Base-by-base conservation (phyloP, 805 yeast species). In the Candida methanosorbosa region DNA sequence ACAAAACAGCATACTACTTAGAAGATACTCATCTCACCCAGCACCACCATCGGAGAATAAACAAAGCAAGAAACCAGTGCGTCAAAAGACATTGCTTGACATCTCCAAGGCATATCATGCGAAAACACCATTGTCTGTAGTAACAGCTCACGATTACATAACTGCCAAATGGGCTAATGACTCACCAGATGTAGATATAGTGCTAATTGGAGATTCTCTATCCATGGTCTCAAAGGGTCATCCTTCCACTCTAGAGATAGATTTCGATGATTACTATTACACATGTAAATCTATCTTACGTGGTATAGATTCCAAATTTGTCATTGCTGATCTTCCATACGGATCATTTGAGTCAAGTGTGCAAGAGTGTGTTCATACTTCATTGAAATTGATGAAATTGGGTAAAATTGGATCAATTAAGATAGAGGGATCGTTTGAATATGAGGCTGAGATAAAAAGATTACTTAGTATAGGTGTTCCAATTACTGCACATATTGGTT, bases 171-270 rank as follows among this genome's bases (percentile, higher is more conserved):
- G 78, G 50, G 87, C 84, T 0, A 38, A 44, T 21, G 81, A 79
- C 22, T 51, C 61, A 14, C 74, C 88, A 1, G 69, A 71, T 1
- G 66, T 73, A 2, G 95, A 86, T 46, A 67, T 79, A 38, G 65
- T 79, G 6, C 66, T 90, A 2, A 78, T 90, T 4, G 98, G 98
- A 3, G 98, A 90, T 56, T 88, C 97, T 1, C 60, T 92, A 18
- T 86, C 96, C 0, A 90, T 87, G 96, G 88, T 84, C 1, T 70
- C 94, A 0, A 66, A 85, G 42, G 98, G 98, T 0, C 79, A 81
- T 50, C 66, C 66, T 2, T 77, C 81, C 28, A 81, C 97, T 0
- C 76, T 80, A 39, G 82, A 82, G 47, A 59, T 92, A 19, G 68
- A 78, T 2, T 71, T 86, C 34, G 88, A 85, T 9, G 90, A 92